These are phyloP conservation scores for Sporobolomyces pararoseus DNA, from an alignment of 768 basidiomycete species.

Conservation along the genomic window DNA sequence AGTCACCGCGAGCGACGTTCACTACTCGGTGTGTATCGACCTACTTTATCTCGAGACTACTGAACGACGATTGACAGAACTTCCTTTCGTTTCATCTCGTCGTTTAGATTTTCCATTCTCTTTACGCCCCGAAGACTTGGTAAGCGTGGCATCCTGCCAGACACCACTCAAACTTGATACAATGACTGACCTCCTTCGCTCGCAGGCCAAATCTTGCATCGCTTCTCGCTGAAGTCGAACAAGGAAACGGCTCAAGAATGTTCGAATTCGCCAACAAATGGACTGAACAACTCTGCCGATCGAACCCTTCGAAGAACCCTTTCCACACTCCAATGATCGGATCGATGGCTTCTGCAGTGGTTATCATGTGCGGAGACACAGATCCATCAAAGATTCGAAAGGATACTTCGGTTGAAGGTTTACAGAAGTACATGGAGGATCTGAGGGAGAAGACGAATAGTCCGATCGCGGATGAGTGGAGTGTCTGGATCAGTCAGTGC, in stretches of 20 bases:
- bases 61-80: not conserved
- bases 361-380: slow-evolving; percentile 41
- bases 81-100: no score
- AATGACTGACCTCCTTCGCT: not conserved
- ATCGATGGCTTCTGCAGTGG: slow-evolving; percentile 4
- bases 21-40: slow-evolving; percentile 20
- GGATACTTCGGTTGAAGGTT: not conserved
- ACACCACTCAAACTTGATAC: no score
- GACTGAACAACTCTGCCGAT: not conserved
- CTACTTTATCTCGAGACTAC: not conserved
- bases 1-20: slow-evolving; percentile 19
- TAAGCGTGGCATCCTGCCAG: not conserved
- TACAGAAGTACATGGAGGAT: slow-evolving; percentile 18
- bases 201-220: slow-evolving; percentile 33
- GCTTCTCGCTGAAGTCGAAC: slow-evolving; percentile 20
- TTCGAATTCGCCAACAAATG: slow-evolving; percentile 10
- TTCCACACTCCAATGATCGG: slow-evolving; percentile 27
- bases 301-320: slow-evolving; percentile 4
- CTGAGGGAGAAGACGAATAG: slow-evolving; percentile 18
- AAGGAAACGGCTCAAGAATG: slow-evolving; percentile 14
- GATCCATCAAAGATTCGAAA: not conserved
- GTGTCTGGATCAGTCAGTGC: slow-evolving; percentile 33
- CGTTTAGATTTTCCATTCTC: slow-evolving; percentile 23
- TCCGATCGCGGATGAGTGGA: slow-evolving; percentile 33
- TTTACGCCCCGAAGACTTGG: slow-evolving; percentile 31